phyloP scores from a whole-genome alignment of 129 eudicot genomes.

The Calendula officinalis region DNA sequence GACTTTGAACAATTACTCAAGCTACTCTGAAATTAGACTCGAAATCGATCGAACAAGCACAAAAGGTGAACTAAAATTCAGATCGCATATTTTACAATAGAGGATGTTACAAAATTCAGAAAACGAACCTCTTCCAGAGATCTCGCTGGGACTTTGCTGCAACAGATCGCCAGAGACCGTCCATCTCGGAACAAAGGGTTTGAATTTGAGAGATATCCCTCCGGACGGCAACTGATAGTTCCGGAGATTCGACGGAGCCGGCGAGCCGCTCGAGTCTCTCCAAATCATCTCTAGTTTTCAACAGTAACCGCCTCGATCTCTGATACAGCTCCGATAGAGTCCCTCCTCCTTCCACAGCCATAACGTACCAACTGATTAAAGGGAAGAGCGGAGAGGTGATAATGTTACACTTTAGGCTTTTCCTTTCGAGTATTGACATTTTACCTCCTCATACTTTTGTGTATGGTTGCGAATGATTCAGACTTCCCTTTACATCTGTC shows the following conservation, averaged over 20 bases:
- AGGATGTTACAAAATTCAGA: neutral
- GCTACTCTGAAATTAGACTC: too few relatives aligned
- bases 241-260: constrained; percentile 31
- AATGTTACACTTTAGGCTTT: constrained; percentile 15
- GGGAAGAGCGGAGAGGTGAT: neutral
- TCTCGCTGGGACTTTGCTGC: constrained; percentile 85
- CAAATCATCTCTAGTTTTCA: constrained; percentile 68
- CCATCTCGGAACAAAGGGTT: constrained; percentile 77
- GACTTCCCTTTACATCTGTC: too few relatives aligned
- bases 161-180: constrained; percentile 82
- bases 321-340: constrained; percentile 77
- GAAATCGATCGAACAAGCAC: too few relatives aligned
- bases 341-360: constrained; percentile 54
- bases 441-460: neutral
- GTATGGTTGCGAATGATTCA: too few relatives aligned
- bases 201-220: constrained; percentile 71
- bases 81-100: neutral
- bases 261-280: constrained; percentile 81
- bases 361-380: constrained; percentile 13
- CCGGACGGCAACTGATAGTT: constrained; percentile 49
- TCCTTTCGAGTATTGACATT: neutral
- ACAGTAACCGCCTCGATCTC: constrained; percentile 57
- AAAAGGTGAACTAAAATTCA: too few relatives aligned
- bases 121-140: constrained; percentile 81
- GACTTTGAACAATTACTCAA: too few relatives aligned